These are phyloP conservation scores for Aphanomyces euteiches DNA, from an alignment of 352 stramenopile species.

Conservation along the genomic window DNA sequence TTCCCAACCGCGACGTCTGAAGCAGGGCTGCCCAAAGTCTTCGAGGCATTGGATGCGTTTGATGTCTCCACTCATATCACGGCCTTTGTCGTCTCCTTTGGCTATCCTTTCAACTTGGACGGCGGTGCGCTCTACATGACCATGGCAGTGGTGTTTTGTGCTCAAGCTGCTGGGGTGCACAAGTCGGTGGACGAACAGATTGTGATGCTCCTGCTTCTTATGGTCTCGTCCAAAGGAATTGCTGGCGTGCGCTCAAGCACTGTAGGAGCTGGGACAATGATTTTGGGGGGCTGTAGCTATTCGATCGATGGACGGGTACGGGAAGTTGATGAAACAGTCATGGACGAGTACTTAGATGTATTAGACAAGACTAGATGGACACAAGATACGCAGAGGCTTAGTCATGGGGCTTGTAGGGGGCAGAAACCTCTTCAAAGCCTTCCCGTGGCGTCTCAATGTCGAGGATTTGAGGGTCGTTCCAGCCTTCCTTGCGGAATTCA, in stretches of 20 bases:
- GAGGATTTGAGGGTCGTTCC: constrained; percentile 16
- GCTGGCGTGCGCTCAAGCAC: too few species aligned
- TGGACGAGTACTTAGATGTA: too few species aligned
- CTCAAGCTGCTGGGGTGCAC: constrained; percentile 45
- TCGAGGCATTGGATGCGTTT: constrained; percentile 52
- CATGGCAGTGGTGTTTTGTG: constrained; percentile 49
- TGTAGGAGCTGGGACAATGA: too few species aligned
- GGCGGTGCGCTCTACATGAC: constrained; percentile 52
- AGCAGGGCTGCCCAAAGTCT: constrained; percentile 52
- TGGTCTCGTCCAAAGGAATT: constrained; percentile 39
- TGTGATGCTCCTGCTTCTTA: constrained; percentile 56
- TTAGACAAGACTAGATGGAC: too few species aligned
- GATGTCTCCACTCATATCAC: constrained; percentile 50
- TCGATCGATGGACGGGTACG: too few species aligned
- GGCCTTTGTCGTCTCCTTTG: constrained; percentile 54
- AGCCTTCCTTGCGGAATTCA: constrained; percentile 52
- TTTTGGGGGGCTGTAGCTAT: too few species aligned
- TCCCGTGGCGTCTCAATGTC: too few species aligned
- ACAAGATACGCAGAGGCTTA: too few species aligned
- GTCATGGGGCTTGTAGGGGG: too few species aligned
- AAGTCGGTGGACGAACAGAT: constrained; percentile 57
- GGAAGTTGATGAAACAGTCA: too few species aligned
- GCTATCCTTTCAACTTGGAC: constrained; percentile 67
- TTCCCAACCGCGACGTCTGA: constrained; percentile 59
- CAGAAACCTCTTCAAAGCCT: too few species aligned